Evolutionary conservation across 306 rosid species (phyloP), one percentile per base, ranked within the genome.

Genomic region (Amphicarpaea edgeworthii): DNA sequence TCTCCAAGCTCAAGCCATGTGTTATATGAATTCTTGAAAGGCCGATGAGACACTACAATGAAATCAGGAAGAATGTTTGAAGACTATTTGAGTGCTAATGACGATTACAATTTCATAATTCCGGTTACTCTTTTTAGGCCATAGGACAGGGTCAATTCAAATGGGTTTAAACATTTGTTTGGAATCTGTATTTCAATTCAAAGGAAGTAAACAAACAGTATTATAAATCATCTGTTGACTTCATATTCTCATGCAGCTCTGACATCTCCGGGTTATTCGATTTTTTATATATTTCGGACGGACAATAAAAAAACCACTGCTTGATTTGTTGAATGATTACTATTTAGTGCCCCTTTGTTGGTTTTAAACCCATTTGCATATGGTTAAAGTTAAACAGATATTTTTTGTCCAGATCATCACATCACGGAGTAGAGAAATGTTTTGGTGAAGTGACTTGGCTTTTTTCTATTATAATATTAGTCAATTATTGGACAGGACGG

Each of bases 1-100:
- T 73, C 85, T 92, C 81, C 97, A 95, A 85, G 98, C 92, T 60
- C 98, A 92, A 85, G 93, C 97, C 12, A 95, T 95, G 97, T 95
- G 96, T 59, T 95, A 88, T 77, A 86, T 95, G 69, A 95, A 95
- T 64, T 85, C 96, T 76, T 95, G 76, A 80, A 45, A 68, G 21
- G 30, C 5, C 8, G 67, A 69, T 30, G 14, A 72, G 53, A 23
- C 41, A 57, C 68, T 34, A 34, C 68, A 54, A 43, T 12, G 68
- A 41, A 71, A 40, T 17, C 21, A 32, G 32, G 32, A 28, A 28
- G 41, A 38, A n/a, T 68, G 51, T 72, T 11, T 20, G 50, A 32
- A 50, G 26, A 5, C 24, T 21, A 16, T 7, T 50, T 11, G 32
- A 20, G 28, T 19, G 4, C 4, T n/a, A 3, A 23, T n/a, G 38